Conservation (phyloP, 495 filamentous ascomycete genomes). For the Lindgomyces ingoldianus region DNA sequence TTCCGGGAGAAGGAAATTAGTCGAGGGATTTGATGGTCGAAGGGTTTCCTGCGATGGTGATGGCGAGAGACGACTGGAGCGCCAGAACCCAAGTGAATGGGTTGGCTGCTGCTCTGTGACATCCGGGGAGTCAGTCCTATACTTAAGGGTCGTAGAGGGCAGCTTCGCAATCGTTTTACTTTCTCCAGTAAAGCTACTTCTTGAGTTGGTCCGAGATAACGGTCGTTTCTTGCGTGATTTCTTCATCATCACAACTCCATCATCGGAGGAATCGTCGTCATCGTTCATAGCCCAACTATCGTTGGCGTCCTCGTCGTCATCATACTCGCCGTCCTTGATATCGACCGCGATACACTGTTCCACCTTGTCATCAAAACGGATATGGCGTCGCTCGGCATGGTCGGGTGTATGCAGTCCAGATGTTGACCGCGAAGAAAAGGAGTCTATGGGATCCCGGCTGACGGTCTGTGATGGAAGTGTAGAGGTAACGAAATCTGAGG, state of each 20-base stretch:
- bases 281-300: slow-evolving; percentile 48
- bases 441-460: slow-evolving; percentile 59
- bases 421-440: slow-evolving; percentile 59
- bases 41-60: slow-evolving; percentile 78
- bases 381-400: slow-evolving; percentile 70
- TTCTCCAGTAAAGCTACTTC: slow-evolving; percentile 60
- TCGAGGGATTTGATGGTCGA: slow-evolving; percentile 67
- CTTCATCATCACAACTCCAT: slow-evolving; percentile 81
- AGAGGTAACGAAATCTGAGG: slow-evolving; percentile 65
- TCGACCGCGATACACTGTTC: slow-evolving; percentile 95
- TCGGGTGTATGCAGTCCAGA: slow-evolving; percentile 69
- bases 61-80: slow-evolving; percentile 55
- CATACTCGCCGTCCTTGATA: slow-evolving; percentile 69
- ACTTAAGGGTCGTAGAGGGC: slow-evolving; percentile 89
- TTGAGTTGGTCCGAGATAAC: slow-evolving; percentile 48
- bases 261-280: slow-evolving; percentile 70
- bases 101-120: slow-evolving; percentile 49
- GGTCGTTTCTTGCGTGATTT: slow-evolving; percentile 51
- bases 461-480: slow-evolving; percentile 55
- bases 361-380: slow-evolving; percentile 95
- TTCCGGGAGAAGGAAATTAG: slow-evolving; percentile 63
- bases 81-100: slow-evolving; percentile 41
- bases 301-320: slow-evolving; percentile 58
- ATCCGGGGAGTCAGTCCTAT: slow-evolving; percentile 76
- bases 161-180: slow-evolving; percentile 92